Evolutionary conservation across 2,329 filamentous ascomycete species (phyloP).

Genomic region (Ascochyta rabiei): DNA sequence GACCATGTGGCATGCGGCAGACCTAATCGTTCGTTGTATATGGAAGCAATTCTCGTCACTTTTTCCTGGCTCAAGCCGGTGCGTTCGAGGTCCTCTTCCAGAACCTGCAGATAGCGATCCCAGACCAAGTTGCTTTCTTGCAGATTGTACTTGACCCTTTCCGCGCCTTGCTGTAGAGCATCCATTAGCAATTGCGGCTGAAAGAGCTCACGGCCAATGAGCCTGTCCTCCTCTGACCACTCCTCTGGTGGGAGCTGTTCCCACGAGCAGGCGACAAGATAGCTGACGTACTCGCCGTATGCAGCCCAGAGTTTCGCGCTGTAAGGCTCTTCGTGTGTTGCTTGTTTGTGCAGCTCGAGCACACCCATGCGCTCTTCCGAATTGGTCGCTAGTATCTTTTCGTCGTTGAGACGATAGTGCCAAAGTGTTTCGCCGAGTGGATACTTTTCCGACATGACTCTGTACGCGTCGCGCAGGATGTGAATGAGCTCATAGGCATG

Average conservation of each 20-base stretch:
- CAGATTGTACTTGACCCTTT: conserved; percentile 74
- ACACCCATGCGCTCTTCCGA: conserved; percentile 71
- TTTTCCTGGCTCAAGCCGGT: conserved; percentile 59
- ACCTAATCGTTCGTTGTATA: conserved; percentile 73
- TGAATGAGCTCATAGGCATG: conserved; percentile 52
- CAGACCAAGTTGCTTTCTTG: conserved; percentile 79
- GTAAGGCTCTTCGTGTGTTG: conserved; percentile 72
- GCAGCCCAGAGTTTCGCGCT: conserved; percentile 77
- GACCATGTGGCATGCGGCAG: conserved; percentile 79
- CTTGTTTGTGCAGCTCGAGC: conserved; percentile 74
- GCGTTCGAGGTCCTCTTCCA: conserved; percentile 69
- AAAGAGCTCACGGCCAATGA: conserved; percentile 74
- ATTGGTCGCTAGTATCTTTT: conserved; percentile 64
- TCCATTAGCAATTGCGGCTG: conserved; percentile 69
- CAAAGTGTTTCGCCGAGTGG: conserved; percentile 78
- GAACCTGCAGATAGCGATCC: conserved; percentile 76
- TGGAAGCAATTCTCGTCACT: conserved; percentile 68
- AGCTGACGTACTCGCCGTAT: conserved; percentile 80
- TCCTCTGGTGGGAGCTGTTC: conserved; percentile 53
- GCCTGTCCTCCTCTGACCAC: conserved; percentile 70
- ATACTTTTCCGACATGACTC: conserved; percentile 66
- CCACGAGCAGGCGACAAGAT: conserved; percentile 70
- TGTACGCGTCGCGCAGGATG: conserved; percentile 57
- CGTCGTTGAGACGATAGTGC: conserved; percentile 78
- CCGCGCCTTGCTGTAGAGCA: conserved; percentile 74